Base-by-base conservation (phyloP, 1,139 yeast genomes). In the Suhomyces atakaporum region DNA sequence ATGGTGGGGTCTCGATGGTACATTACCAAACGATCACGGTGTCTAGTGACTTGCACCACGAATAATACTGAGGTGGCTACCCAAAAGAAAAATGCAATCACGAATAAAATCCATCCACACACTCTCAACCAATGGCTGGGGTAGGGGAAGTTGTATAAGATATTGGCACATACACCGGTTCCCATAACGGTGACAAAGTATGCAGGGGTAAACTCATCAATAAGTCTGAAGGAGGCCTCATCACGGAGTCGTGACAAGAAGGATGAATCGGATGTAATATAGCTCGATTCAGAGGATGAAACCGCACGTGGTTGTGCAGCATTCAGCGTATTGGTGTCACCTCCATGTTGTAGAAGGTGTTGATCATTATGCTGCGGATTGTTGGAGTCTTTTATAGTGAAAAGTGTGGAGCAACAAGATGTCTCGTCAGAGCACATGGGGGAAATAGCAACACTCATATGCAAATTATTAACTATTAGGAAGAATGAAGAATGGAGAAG, bases 181-280 rank as follows among this genome's bases (percentile, higher is more conserved):
- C 95, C 96, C 96, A 88, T 88, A n/a, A 80, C 73, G 31, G 79
- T 69, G 24, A 84, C 83, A 58, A 83, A 87, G 73, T 80, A 81
- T 2, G 69, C 69, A 2, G 87, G 85, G 15, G 69, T 58, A 50
- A 79, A 78, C 10, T 61, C 54, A 18, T 54, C 43, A 10, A 72
- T 33, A 14, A 46, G 35, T 5, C 16, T 19, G 14, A 21, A 25
- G 13, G 41, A 43, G 25, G 42, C 25, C 14, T 22, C 25, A 19
- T 25, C 24, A 5, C 14, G n/a, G 11, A 36, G 31, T 3, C 26
- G 32, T 8, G 19, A 16, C 13, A 29, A 9, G 23, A 29, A 15
- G 15, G 23, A 2, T 6, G 19, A n/a, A 10, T 15, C 22, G 12
- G 10, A 11, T 8, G 23, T 6, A 19, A 19, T 4, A 11, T 6